Evolutionary conservation across 2,329 filamentous ascomycete species (phyloP), one percentile per base, ranked within the genome.

Genomic region (Verticillium dahliae): DNA sequence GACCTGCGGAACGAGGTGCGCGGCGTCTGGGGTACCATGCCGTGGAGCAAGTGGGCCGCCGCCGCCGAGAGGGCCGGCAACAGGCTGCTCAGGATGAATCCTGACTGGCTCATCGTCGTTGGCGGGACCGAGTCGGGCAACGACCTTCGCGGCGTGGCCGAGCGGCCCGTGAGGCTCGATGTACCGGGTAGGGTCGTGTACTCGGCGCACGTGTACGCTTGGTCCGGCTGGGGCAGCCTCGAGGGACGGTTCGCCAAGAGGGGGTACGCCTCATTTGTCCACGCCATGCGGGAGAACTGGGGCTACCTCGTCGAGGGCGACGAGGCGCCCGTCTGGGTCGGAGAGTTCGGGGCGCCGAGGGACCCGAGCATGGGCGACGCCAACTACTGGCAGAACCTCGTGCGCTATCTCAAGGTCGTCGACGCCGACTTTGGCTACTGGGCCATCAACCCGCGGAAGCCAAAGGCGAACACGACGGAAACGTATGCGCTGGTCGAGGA

Each of bases 401-500:
- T 88, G 75, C 77, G 76, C 34, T 88, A 81, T 70, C 76, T 90
- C 62, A 80, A 80, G 67, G 72, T 75, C 2, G 72, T 85, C 58
- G 85, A 88, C 67, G 84, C 84, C 10, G 86, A 89, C 67, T 88
- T 87, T 75, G 87, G 83, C 6, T 90, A 90, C 72, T 90, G 87
- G 88, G 87, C 87, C 15, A 70, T 90, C 66, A 90, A 90, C 73
- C 84, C 87, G 45, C 77, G 84, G 56, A 90, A 90, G 72, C 83
- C 85, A 10, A 79, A 79, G 62, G 76, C 81, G 41, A 79, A 86
- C 70, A 79, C 75, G 57, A 76, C 74, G 37, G 87, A 90, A 75
- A 79, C 80, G 13, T 90, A 90, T 69, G 81, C 82, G 2, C 73
- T 90, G 31, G 74, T 90, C 18, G 73, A 80, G 63, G 85, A 88